A percentile compares a stretch with the other conserved stretches of the same genome.
These are phyloP conservation scores for Tetracladium setigerum DNA, from an alignment of 495 filamentous ascomycete genomes.

Conservation along the genomic window DNA sequence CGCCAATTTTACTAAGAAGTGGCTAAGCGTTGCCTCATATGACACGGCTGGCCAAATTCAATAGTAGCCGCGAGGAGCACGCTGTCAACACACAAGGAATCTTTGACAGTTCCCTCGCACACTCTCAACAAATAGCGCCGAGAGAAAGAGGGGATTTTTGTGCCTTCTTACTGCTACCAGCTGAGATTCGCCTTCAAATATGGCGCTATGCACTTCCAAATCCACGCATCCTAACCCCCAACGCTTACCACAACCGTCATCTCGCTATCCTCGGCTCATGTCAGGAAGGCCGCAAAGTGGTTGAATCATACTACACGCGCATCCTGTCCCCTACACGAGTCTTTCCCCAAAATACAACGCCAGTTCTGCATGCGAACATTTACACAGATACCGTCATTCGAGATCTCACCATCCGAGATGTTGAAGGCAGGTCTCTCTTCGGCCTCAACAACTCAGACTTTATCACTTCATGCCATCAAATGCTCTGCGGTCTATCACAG, in stretches of 20 bases:
- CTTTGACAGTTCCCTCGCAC: no score
- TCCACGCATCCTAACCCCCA: slow-evolving; percentile 3
- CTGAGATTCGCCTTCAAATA: slow-evolving; percentile 6
- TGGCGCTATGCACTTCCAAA: slow-evolving; percentile 1
- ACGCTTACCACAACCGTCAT: background rate
- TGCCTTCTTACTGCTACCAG: background rate
- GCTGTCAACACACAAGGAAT: no score
- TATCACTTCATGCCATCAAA: background rate
- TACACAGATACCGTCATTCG: slow-evolving; percentile 1
- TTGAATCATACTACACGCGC: background rate
- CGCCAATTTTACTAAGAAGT: no score
- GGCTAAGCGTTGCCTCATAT: no score
- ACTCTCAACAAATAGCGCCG: background rate
- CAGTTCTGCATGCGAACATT: background rate
- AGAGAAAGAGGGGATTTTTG: background rate
- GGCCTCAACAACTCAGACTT: background rate
- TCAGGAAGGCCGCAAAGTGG: slow-evolving; percentile 4
- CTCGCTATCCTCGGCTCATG: background rate
- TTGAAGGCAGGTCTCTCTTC: slow-evolving; percentile 2
- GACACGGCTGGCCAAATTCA: no score
- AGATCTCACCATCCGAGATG: background rate
- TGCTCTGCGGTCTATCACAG: background rate
- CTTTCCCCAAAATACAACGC: background rate
- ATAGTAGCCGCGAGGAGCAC: no score
- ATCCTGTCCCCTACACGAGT: background rate